phyloP scores from a whole-genome alignment of 495 filamentous ascomycete genomes.

The Aspergillus ostianus region DNA sequence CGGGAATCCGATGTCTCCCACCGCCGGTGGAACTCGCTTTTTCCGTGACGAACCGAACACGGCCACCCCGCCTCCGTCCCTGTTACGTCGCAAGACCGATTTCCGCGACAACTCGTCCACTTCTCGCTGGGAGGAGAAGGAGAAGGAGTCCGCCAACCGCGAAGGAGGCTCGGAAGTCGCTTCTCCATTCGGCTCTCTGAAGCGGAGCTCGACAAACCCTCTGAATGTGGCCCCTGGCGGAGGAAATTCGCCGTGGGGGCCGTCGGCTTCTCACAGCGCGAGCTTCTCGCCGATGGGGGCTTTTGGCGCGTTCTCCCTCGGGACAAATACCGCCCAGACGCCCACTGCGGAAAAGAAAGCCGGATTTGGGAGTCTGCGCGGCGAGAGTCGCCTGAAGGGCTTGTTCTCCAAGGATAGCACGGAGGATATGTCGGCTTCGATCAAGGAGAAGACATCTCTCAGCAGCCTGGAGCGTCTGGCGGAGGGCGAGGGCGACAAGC shows the following conservation, averaged over 20 bases:
- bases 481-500: conserved; percentile 47
- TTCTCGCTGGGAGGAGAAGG: conserved; percentile 36
- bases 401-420: conserved; percentile 74
- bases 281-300: conserved; percentile 71
- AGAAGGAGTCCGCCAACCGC: conserved; percentile 38
- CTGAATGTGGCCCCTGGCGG: conserved; percentile 48
- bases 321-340: conserved; percentile 43
- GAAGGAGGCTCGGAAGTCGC: conserved; percentile 41
- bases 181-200: conserved; percentile 60
- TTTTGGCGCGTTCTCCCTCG: conserved; percentile 82
- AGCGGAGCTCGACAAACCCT: conserved; percentile 69
- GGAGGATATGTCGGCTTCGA: conserved; percentile 57
- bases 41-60: conserved; percentile 58
- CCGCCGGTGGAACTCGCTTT: conserved; percentile 48
- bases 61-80: conserved; percentile 61
- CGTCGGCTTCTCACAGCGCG: conserved; percentile 51
- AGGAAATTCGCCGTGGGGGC: conserved; percentile 67
- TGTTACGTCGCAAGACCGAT: conserved; percentile 75
- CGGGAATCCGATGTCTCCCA: conserved; percentile 58
- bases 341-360: conserved; percentile 65
- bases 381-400: conserved; percentile 81
- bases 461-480: conserved; percentile 53
- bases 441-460: conserved; percentile 54
- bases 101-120: conserved; percentile 49
- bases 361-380: conserved; percentile 64